A percentile compares a stretch with the other conserved stretches of the same genome.
Conservation (phyloP, 1,284 basidiomycete genomes). For the Ceratobasidium sp. region DNA sequence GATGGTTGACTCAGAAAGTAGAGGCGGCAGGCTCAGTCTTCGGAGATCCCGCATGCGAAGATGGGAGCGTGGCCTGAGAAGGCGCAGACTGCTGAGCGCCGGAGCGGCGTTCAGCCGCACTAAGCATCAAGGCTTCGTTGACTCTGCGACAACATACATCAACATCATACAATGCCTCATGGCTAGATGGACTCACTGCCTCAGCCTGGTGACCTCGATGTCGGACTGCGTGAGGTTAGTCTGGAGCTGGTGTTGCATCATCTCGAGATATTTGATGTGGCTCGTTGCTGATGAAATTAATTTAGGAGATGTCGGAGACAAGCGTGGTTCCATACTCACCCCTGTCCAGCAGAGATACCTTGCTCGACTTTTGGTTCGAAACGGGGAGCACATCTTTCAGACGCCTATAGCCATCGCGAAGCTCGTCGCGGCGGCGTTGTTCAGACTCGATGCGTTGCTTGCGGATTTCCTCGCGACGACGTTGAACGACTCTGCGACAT, state of each 20-base stretch:
- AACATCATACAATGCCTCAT: constrained; percentile 17
- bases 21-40: constrained; percentile 12
- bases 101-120: constrained; percentile 69
- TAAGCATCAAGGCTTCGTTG: constrained; percentile 84
- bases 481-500: constrained; percentile 39
- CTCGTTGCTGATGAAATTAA: constrained; percentile 61
- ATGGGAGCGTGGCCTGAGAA: constrained; percentile 1
- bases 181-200: constrained; percentile 53
- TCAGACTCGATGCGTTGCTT: constrained; percentile 86
- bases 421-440: constrained; percentile 84
- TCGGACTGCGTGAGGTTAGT: constrained; percentile 74
- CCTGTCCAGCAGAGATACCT: constrained; percentile 83
- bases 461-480: constrained; percentile 80
- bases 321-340: constrained; percentile 58
- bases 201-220: constrained; percentile 74
- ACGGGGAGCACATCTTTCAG: constrained; percentile 84
- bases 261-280: constrained; percentile 80
- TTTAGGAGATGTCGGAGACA: constrained; percentile 38
- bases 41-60: constrained; percentile 14
- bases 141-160: constrained; percentile 54
- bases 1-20: background rate
- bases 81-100: background rate
- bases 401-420: constrained; percentile 82
- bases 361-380: constrained; percentile 87
- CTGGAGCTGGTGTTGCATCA: constrained; percentile 73